phyloP scores from a whole-genome alignment of 495 filamentous ascomycete genomes.

The Astrocystis sublimbata region DNA sequence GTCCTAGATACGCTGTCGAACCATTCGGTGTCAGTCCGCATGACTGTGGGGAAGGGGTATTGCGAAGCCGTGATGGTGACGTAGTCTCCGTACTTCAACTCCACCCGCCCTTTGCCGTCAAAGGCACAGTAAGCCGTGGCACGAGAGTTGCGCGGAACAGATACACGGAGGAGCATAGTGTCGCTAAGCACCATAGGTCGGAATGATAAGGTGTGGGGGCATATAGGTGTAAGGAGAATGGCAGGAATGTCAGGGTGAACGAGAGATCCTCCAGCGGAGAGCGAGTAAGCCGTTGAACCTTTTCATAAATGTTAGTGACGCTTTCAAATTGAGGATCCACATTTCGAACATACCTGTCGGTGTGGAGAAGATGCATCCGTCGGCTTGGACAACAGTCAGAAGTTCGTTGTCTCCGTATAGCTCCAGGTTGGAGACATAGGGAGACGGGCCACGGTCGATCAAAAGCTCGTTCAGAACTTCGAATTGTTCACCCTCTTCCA shows the following conservation, averaged over 20 bases:
- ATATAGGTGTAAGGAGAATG: conserved; percentile 96
- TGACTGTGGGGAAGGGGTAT: conserved; percentile 94
- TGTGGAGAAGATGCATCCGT: conserved; percentile 95
- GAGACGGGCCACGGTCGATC: conserved; percentile 92
- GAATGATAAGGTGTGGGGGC: conserved; percentile 95
- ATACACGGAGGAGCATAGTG: conserved; percentile 83
- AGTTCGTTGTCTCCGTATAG: conserved; percentile 91
- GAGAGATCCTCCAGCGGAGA: conserved; percentile 92
- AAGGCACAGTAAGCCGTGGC: conserved; percentile 95
- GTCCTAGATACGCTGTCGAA: conserved; percentile 90
- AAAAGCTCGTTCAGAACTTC: conserved; percentile 97
- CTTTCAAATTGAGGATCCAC: background rate
- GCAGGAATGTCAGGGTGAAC: conserved; percentile 97
- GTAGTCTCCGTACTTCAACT: conserved; percentile 87
- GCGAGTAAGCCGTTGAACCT: conserved; percentile 90
- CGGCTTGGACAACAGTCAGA: conserved; percentile 91
- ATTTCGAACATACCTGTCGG: conserved; percentile 66
- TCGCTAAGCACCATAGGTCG: conserved; percentile 98
- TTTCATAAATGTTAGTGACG: conserved; percentile 25
- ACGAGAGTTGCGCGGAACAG: conserved; percentile 78
- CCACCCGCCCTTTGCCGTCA: conserved; percentile 92
- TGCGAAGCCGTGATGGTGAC: conserved; percentile 92
- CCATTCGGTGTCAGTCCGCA: conserved; percentile 81
- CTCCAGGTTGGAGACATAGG: conserved; percentile 96
- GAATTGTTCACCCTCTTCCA: conserved; percentile 81